Conservation (phyloP, 305 asterid genomes). For the Striga hermonthica region DNA sequence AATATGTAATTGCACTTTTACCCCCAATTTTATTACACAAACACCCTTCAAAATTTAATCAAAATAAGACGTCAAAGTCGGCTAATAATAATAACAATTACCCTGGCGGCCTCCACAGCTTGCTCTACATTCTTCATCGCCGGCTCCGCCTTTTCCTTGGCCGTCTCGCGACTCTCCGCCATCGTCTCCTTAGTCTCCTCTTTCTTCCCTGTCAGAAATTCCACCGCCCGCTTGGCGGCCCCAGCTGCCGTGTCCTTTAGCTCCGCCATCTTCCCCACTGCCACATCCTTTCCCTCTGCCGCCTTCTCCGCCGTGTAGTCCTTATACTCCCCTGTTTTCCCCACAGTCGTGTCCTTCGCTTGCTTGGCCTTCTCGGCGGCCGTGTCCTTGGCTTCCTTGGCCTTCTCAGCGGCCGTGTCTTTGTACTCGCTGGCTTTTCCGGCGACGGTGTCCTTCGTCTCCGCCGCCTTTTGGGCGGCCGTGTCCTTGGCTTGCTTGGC, state of each 20-base stretch:
- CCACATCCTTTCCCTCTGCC: slow-evolving; percentile 48
- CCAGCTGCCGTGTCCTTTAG: slow-evolving; percentile 58
- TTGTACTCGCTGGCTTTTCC: slow-evolving; percentile 22
- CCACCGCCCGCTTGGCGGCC: slow-evolving; percentile 58
- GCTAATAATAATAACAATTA: slow-evolving; percentile 31
- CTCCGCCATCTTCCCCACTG: slow-evolving; percentile 52
- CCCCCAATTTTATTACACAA: not conserved
- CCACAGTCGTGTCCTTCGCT: slow-evolving; percentile 28
- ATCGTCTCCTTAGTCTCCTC: slow-evolving; percentile 48
- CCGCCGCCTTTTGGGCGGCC: slow-evolving; percentile 19
- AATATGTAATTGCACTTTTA: not conserved
- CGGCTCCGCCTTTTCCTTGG: slow-evolving; percentile 30
- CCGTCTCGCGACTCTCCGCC: slow-evolving; percentile 35
- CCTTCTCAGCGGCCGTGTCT: slow-evolving; percentile 34
- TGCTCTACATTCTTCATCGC: not conserved
- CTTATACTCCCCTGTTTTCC: slow-evolving; percentile 38
- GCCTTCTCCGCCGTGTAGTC: slow-evolving; percentile 48
- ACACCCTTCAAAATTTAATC: not conserved
- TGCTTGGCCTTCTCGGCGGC: slow-evolving; percentile 30
- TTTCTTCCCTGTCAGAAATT: slow-evolving; percentile 56
- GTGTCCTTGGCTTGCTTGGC: slow-evolving; percentile 25
- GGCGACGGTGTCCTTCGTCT: slow-evolving; percentile 28
- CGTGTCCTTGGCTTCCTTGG: slow-evolving; percentile 35
- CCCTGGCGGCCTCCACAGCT: slow-evolving; percentile 51
- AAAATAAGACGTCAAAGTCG: slow-evolving; percentile 26